Evolutionary conservation across 345 rosid species (phyloP).

Genomic region (Laguncularia racemosa): DNA sequence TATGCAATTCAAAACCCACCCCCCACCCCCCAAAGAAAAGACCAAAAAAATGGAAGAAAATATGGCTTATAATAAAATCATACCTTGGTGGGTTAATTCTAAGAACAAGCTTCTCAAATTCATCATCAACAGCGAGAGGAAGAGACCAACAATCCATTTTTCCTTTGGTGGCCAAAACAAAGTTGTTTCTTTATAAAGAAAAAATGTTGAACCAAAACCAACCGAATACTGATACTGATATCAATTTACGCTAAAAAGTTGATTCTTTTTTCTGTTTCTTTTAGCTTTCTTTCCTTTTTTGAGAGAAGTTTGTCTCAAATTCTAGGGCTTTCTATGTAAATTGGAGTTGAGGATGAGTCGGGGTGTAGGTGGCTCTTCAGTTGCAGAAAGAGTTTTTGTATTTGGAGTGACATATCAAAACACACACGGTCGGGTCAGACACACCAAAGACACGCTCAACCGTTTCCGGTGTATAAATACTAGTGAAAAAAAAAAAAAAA

Average conservation of each 20-base stretch:
- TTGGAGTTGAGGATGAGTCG: slow-evolving; percentile 2
- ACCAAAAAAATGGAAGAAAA: background rate
- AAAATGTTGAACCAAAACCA: too few species aligned
- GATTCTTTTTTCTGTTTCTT: too few species aligned
- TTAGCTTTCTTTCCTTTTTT: too few species aligned
- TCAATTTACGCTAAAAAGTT: too few species aligned
- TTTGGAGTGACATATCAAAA: slow-evolving; percentile 16
- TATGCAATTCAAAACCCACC: too few species aligned
- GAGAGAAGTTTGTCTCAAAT: too few species aligned
- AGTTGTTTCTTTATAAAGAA: background rate
- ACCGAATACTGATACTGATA: too few species aligned
- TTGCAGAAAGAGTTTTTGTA: slow-evolving; percentile 30
- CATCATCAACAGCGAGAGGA: slow-evolving; percentile 44
- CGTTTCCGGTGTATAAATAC: too few species aligned
- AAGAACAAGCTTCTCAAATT: slow-evolving; percentile 64
- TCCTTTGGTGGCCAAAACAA: background rate
- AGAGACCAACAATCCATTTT: slow-evolving; percentile 66
- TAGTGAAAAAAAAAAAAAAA: too few species aligned
- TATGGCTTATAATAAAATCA: background rate
- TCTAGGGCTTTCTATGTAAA: too few species aligned
- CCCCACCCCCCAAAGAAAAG: background rate
- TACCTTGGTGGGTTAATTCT: slow-evolving; percentile 86
- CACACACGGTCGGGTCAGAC: background rate
- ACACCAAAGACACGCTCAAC: too few species aligned
- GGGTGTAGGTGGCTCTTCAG: slow-evolving; percentile 38